Evolutionary conservation across 805 yeast genomes (phyloP).

Genomic region (Pichia ethanolica): DNA sequence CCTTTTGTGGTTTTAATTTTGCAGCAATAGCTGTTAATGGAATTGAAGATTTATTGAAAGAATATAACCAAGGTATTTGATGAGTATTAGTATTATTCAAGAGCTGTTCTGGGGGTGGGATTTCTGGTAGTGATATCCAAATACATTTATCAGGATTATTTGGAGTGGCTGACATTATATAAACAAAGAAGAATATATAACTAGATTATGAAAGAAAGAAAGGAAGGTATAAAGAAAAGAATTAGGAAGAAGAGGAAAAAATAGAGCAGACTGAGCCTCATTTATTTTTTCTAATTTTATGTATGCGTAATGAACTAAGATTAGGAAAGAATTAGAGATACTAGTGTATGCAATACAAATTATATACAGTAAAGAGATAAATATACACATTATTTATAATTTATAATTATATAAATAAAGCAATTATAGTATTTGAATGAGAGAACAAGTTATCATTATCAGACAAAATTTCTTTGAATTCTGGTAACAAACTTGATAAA

Average conservation of each 20-base stretch:
- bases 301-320: too few relatives aligned
- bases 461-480: background rate
- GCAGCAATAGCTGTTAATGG: slow-evolving; percentile 1
- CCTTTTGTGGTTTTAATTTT: background rate
- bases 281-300: too few relatives aligned
- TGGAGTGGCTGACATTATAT: too few relatives aligned
- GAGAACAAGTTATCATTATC: background rate
- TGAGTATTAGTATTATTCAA: background rate
- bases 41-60: background rate
- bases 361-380: too few relatives aligned
- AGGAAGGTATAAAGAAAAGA: too few relatives aligned
- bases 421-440: background rate
- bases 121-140: background rate
- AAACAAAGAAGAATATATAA: too few relatives aligned
- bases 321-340: too few relatives aligned
- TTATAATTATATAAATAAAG: background rate
- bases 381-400: too few relatives aligned
- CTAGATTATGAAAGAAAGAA: too few relatives aligned
- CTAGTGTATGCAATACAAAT: too few relatives aligned
- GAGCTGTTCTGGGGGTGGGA: background rate
- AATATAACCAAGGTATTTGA: background rate
- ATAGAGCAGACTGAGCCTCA: too few relatives aligned
- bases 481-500: slow-evolving; percentile 1
- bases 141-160: background rate
- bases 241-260: too few relatives aligned